Conservation (phyloP, 2,329 filamentous ascomycete genomes). For the Botrytis pseudocinerea region DNA sequence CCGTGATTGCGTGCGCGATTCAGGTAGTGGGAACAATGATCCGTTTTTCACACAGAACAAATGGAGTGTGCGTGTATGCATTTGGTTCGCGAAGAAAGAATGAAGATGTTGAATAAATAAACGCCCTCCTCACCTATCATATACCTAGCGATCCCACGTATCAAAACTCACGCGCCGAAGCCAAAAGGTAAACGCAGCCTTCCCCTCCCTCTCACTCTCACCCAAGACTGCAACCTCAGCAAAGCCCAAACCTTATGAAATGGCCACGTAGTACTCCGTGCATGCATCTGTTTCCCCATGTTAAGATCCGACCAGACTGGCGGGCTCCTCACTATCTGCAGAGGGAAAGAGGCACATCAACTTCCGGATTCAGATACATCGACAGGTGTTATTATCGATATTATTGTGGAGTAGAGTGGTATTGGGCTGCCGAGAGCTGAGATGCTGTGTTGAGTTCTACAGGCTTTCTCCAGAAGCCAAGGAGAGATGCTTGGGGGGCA, state of each 20-base stretch:
- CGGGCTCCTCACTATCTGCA: not conserved
- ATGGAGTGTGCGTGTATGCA: too few species aligned
- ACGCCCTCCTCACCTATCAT: too few species aligned
- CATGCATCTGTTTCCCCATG: not conserved
- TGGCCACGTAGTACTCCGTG: slow-evolving; percentile 5
- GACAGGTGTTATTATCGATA: not conserved
- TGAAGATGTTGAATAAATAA: too few species aligned
- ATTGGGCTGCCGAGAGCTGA: not conserved
- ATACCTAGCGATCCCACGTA: too few species aligned
- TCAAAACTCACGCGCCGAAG: too few species aligned
- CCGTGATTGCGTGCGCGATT: too few species aligned
- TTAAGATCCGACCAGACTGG: not conserved
- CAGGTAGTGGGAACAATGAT: too few species aligned
- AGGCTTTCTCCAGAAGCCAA: slow-evolving; percentile 2
- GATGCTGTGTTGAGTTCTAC: not conserved
- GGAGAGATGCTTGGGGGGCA: too few species aligned
- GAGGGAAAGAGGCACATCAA: not conserved
- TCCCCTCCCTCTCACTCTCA: not conserved
- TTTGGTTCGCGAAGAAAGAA: too few species aligned
- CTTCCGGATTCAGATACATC: not conserved
- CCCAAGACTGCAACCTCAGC: not conserved
- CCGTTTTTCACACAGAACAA: too few species aligned
- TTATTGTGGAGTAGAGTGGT: not conserved
- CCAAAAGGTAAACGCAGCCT: not conserved
- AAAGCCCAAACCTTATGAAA: not conserved